Evolutionary conservation across 768 basidiomycete genomes (phyloP), one percentile per base, ranked within the genome.

Genomic region (Scleroderma bovista): DNA sequence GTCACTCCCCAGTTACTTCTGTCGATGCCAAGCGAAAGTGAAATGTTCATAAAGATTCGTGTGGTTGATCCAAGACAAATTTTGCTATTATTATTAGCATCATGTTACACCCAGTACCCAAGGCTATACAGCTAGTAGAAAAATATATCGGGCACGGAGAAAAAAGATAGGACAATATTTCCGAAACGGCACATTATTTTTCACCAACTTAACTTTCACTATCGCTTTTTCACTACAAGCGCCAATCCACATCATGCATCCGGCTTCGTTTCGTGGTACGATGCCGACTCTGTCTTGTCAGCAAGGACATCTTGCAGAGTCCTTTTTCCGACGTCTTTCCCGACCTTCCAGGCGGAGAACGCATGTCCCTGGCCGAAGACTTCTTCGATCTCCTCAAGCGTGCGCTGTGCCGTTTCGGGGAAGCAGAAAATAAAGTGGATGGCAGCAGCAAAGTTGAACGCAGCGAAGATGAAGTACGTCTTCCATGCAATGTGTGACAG

Each of bases 351-450:
- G 6, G 88, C 86, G 16, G 80, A 72, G 68, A 84, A 89, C 29
- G 67, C 61, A 56, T 89, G 79, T 0, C 84, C 85, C 56, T 82
- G 78, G 6, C 71, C 68, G 71, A 90, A 89, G 55, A 89, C 78
- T 6, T 83, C 86, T 61, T 90, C 88, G 37, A 89, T 75, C 65
- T 90, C 87, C 66, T 90, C 88, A 9, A 90, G 76, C 3, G 83
- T 78, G 0, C 84, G 75, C 4, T 81, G 80, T 13, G 81, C 80
- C 3, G 86, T 87, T 66, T 89, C 88, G 12, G 86, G 88, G 75
- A 79, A 89, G 75, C 84, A 83, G 76, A 89, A 88, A 60, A 84
- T 71, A 51, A 88, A 72, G 57, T 88, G 86, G 46, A 87, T 68
- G 62, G 76, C 83, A 1, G 80, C 83, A 1, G 81, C 79, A 51